phyloP scores from a whole-genome alignment of 78 protist genomes.

The Salpingoeca rosetta region DNA sequence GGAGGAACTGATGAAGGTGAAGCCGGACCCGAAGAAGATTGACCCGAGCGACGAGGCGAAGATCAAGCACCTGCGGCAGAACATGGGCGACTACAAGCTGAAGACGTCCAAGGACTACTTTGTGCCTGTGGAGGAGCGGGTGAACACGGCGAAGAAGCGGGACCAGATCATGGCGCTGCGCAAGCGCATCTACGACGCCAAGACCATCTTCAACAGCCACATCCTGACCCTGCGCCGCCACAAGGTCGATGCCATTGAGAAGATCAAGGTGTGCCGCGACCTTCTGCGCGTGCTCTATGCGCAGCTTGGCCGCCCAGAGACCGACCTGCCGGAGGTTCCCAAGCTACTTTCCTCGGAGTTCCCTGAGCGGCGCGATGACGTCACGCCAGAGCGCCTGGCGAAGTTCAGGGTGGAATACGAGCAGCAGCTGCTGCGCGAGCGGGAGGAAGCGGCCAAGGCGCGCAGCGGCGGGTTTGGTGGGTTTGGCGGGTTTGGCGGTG shows the following conservation, averaged over 20 bases:
- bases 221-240: slow-evolving; percentile 16
- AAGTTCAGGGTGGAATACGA: background rate
- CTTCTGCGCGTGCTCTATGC: background rate
- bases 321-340: background rate
- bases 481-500: background rate
- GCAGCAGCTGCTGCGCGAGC: background rate
- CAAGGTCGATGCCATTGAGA: background rate
- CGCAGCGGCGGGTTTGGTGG: background rate
- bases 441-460: background rate
- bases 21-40: slow-evolving; percentile 6
- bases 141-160: slow-evolving; percentile 57
- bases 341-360: background rate
- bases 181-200: slow-evolving; percentile 30
- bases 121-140: slow-evolving; percentile 52
- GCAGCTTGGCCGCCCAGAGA: background rate
- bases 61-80: background rate
- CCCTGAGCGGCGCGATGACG: background rate
- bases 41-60: background rate
- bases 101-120: slow-evolving; percentile 44
- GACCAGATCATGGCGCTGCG: slow-evolving; percentile 50
- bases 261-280: too few relatives aligned
- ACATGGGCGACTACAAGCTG: slow-evolving; percentile 38
- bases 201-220: background rate
- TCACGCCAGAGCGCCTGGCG: background rate
- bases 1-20: slow-evolving; percentile 5